These are phyloP conservation scores for Pythium aphanidermatum DNA, from an alignment of 352 stramenopile genomes.

Conservation along the genomic window DNA sequence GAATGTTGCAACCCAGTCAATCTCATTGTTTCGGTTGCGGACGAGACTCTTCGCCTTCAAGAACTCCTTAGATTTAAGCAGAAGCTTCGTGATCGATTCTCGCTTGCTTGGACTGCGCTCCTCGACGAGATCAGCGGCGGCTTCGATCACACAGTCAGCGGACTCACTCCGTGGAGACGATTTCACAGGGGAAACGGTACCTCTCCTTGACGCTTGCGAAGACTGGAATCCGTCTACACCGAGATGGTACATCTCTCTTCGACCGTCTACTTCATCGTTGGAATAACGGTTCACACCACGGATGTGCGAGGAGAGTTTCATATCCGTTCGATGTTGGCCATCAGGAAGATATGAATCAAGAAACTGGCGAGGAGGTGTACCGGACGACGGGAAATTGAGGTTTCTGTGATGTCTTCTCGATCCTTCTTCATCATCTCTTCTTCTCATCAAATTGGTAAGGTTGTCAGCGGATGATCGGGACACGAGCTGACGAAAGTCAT, in stretches of 20 bases:
- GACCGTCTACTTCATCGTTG: slow-evolving; percentile 7
- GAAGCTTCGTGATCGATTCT: slow-evolving; percentile 40
- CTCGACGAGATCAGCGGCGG: slow-evolving; percentile 20
- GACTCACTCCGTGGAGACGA: too few species aligned
- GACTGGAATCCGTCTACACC: too few species aligned
- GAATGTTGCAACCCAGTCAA: slow-evolving; percentile 75
- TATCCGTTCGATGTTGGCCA: not conserved
- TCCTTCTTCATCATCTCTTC: slow-evolving; percentile 2
- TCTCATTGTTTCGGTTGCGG: slow-evolving; percentile 67
- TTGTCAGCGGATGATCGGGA: too few species aligned
- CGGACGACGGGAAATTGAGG: slow-evolving; percentile 1
- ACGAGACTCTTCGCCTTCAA: slow-evolving; percentile 51
- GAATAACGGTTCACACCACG: slow-evolving; percentile 6
- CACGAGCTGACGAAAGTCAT: too few species aligned
- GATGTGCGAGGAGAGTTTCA: slow-evolving; percentile 7
- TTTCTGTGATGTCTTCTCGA: not conserved
- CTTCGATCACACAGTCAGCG: slow-evolving; percentile 18
- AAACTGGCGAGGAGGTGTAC: too few species aligned
- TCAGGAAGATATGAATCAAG: too few species aligned
- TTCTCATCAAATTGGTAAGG: not conserved
- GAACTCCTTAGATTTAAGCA: slow-evolving; percentile 67
- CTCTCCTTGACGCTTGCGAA: too few species aligned
- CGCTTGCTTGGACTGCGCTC: slow-evolving; percentile 26
- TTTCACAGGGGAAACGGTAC: too few species aligned
- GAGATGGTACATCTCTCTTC: too few species aligned